Percentiles rank a stretch among this genome's conserved stretches.
phyloP scores from a whole-genome alignment of 257 asterid genomes.

The Solanum raphanifolium region DNA sequence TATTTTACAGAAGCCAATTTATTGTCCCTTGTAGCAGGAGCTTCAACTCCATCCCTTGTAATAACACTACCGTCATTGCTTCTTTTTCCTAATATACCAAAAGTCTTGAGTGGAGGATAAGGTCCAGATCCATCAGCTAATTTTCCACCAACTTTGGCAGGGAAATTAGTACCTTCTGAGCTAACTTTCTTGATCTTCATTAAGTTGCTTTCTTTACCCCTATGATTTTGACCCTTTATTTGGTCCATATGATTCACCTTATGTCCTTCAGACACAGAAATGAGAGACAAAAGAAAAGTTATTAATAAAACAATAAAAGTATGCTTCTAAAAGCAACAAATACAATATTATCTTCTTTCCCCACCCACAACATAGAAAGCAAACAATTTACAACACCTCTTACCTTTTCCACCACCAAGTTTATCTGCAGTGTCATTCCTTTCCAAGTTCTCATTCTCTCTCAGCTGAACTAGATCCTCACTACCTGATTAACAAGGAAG shows the following conservation, averaged over 20 bases:
- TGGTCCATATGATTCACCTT: conserved; percentile 21
- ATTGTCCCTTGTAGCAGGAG: conserved; percentile 30
- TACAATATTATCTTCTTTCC: not conserved
- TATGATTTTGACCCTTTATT: conserved; percentile 31
- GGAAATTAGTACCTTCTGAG: conserved; percentile 8
- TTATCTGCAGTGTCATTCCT: conserved; percentile 21
- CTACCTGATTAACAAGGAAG: conserved; percentile 15
- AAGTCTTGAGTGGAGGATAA: conserved; percentile 31
- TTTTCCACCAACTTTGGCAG: conserved; percentile 25
- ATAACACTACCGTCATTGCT: conserved; percentile 30
- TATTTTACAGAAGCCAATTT: conserved; percentile 20
- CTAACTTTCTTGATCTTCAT: conserved; percentile 28
- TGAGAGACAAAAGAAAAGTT: not conserved
- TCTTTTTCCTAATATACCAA: conserved; percentile 39
- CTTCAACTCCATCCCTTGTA: conserved; percentile 26
- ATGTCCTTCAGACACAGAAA: conserved; percentile 17
- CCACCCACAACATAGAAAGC: not conserved
- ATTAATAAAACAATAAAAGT: not conserved
- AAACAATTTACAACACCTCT: not conserved
- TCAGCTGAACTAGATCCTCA: conserved; percentile 18
- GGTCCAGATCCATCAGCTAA: conserved; percentile 29
- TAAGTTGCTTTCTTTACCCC: conserved; percentile 25
- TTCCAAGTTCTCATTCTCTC: conserved; percentile 6
- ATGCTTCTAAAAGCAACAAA: not conserved
- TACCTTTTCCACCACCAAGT: conserved; percentile 20